Evolutionary conservation across 371 early-diverging fungal species (phyloP), one percentile per base, ranked within the genome.

Genomic region (Parasitella parasitica): DNA sequence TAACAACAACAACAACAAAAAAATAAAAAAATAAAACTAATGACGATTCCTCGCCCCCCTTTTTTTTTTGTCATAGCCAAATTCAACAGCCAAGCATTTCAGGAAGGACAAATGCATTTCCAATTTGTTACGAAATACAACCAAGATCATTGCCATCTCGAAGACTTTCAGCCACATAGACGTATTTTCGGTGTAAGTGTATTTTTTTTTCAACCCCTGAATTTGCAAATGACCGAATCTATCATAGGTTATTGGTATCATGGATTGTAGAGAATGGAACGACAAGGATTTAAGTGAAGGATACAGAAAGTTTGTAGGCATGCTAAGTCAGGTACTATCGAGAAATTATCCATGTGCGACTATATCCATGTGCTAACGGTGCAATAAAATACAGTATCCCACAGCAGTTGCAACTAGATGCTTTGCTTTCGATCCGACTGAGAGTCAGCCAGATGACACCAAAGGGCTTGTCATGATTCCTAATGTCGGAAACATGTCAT

Each of bases 391-490:
- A 32, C 67, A 90, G 89, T 93, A 91, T 64, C 91, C 91, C 0
- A 77, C 89, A 5, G 83, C 88, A 6, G 78, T 93, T 4, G 91
- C 86, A 0, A 80, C 84, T 36, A 78, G 92, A 27, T 92, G 92
- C 63, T 89, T 91, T 70, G 93, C 90, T 16, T 93, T 94, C 73
- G 91, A 93, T 63, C 93, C 94, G 6, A 74, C 82, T 12, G 91
- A 89, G 55, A 78, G 78, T 22, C 89, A 90, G 49, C 83, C 84
- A 12, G 91, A 91, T 63, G 85, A 91, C 70, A 87, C 86, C n/a
- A 78, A 88, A 54, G 91, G 89, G 4, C 61, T 91, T 11, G 88
- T 88, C 22, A 88, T 89, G 86, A 89, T 92, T 34, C 94, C 94
- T 2, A 89, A 90, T 63, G 91, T 89, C 16, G 93, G 93, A 26